Evolutionary conservation across 2,329 filamentous ascomycete species (phyloP).

Genomic region (Camillea tinctor): DNA sequence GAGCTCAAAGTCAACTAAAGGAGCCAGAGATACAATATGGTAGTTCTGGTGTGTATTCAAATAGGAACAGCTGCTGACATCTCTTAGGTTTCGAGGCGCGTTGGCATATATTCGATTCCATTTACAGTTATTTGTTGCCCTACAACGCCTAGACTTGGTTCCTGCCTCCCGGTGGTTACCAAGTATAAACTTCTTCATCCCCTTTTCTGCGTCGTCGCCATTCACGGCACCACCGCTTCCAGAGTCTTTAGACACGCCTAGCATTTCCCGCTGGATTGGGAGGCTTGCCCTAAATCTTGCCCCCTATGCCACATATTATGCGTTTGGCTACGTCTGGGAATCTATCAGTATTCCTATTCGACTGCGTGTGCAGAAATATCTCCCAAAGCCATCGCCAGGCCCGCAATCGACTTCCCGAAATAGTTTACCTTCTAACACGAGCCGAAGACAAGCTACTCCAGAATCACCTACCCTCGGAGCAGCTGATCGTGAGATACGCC

Average conservation of each 20-base stretch:
- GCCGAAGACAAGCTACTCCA: conserved; percentile 23
- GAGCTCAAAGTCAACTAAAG: conserved; percentile 18
- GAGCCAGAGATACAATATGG: conserved; percentile 23
- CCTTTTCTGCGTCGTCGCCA: conserved; percentile 52
- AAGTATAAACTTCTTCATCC: conserved; percentile 49
- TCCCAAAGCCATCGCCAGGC: conserved; percentile 35
- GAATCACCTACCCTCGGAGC: conserved; percentile 33
- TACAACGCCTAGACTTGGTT: conserved; percentile 52
- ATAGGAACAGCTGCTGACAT: conserved; percentile 12
- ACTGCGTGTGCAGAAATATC: conserved; percentile 36
- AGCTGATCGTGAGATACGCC: conserved; percentile 32
- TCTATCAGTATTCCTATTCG: conserved; percentile 38
- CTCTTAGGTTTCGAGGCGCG: conserved; percentile 21
- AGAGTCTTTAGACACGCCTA: conserved; percentile 36
- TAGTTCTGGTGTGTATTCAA: conserved; percentile 20
- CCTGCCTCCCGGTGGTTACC: conserved; percentile 44
- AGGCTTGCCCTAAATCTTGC: conserved; percentile 41
- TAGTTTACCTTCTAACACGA: conserved; percentile 2
- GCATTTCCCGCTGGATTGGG: conserved; percentile 45
- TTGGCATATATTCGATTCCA: conserved; percentile 46
- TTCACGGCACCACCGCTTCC: conserved; percentile 46
- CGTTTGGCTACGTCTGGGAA: conserved; percentile 40
- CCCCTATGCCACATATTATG: conserved; percentile 48
- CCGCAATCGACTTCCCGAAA: conserved; percentile 7
- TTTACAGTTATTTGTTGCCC: conserved; percentile 50